Conservation (phyloP, 805 yeast species). For the Naumovozyma baii region DNA sequence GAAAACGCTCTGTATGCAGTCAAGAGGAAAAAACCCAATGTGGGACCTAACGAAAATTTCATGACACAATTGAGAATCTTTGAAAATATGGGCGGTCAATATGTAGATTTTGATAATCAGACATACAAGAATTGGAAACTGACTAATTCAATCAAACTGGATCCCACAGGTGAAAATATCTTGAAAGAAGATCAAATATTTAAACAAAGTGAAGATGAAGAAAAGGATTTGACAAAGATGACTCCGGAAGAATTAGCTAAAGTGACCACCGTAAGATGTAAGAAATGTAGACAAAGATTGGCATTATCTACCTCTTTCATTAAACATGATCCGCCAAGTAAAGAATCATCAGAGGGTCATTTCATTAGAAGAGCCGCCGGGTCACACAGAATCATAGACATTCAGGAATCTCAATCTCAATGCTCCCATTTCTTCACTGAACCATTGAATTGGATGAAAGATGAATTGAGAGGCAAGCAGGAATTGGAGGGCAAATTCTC, state of each 20-base stretch:
- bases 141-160: slow-evolving; percentile 30
- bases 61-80: slow-evolving; percentile 60
- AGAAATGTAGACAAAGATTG: slow-evolving; percentile 64
- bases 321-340: slow-evolving; percentile 57
- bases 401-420: slow-evolving; percentile 43
- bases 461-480: slow-evolving; percentile 55
- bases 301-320: slow-evolving; percentile 57
- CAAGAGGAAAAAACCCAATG: slow-evolving; percentile 47
- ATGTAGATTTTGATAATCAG: slow-evolving; percentile 21
- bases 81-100: slow-evolving; percentile 34
- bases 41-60: slow-evolving; percentile 69
- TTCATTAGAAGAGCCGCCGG: slow-evolving; percentile 57
- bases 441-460: slow-evolving; percentile 87
- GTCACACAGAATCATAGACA: slow-evolving; percentile 49
- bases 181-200: slow-evolving; percentile 27
- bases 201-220: slow-evolving; percentile 24
- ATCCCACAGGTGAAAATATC: slow-evolving; percentile 34
- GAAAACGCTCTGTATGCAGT: slow-evolving; percentile 68
- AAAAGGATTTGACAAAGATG: slow-evolving; percentile 15
- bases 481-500: slow-evolving; percentile 77
- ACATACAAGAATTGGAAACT: slow-evolving; percentile 38
- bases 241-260: slow-evolving; percentile 19
- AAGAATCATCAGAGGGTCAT: slow-evolving; percentile 53
- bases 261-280: slow-evolving; percentile 53
- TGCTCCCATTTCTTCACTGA: slow-evolving; percentile 87